These are phyloP conservation scores for Marasmius oreades DNA, from an alignment of 1,284 basidiomycete genomes.

Conservation along the genomic window DNA sequence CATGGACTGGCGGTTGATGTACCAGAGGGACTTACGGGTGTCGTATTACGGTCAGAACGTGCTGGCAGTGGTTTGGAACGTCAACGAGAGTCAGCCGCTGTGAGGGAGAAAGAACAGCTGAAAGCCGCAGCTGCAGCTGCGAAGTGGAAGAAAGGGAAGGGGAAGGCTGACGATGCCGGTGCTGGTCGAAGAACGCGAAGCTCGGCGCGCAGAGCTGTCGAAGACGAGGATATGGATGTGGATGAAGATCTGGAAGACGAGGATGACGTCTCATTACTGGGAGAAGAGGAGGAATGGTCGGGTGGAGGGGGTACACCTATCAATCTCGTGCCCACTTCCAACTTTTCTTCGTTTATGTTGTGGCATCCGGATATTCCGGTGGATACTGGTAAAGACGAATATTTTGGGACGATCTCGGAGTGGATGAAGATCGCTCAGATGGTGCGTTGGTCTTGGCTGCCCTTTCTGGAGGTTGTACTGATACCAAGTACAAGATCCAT, in stretches of 20 bases:
- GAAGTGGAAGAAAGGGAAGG: constrained; percentile 18
- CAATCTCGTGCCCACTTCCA: constrained; percentile 42
- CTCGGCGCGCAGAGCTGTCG: constrained; percentile 22
- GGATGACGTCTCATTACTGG: constrained; percentile 16
- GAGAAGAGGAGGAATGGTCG: constrained; percentile 20
- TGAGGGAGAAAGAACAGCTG: constrained; percentile 8
- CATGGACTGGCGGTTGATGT: constrained; percentile 60
- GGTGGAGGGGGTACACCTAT: constrained; percentile 24
- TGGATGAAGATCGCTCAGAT: constrained; percentile 59
- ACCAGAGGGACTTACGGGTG: constrained; percentile 64
- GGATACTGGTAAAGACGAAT: constrained; percentile 66
- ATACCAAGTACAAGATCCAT: neutral
- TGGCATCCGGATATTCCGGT: constrained; percentile 73
- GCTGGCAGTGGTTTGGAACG: constrained; percentile 16
- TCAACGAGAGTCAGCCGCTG: constrained; percentile 17
- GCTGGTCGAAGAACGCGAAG: constrained; percentile 16
- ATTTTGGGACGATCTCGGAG: constrained; percentile 59
- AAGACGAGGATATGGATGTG: constrained; percentile 24
- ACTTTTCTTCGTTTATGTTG: constrained; percentile 60
- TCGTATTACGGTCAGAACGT: constrained; percentile 45
- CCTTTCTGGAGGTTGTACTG: neutral
- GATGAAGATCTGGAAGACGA: constrained; percentile 16
- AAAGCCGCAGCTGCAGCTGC: constrained; percentile 13
- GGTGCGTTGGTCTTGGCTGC: constrained; percentile 34
- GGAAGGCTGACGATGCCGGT: constrained; percentile 18